Base-by-base conservation (phyloP, 1,139 yeast species). In the Debaryomyces udenii region DNA sequence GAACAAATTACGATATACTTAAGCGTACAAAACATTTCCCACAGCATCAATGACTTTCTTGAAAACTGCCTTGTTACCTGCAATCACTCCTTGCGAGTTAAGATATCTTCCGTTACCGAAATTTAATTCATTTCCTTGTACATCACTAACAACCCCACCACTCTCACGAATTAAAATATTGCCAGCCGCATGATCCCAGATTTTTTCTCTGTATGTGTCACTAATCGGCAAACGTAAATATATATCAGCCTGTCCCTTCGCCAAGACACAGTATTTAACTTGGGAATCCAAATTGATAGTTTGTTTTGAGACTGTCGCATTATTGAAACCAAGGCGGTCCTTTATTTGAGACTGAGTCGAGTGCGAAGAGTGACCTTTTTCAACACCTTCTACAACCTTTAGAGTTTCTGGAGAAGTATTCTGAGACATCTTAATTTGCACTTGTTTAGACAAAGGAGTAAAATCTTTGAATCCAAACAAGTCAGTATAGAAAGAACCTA, bases 141-240 rank as follows among this genome's bases (percentile, higher is more conserved):
- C 80, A 59, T 93, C 99, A 10, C 94, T 82, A 20, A 93, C 98
- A 40, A 70, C 63, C 6, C 99, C 99, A 35, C 98, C 98, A 52
- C 95, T 87, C 63, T 94, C 99, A 27, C 79, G 74, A 32, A 94
- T 82, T 49, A 93, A 76, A 9, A 91, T 73, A 53, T 86, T 85
- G 4, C 99, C 99, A 2, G 97, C 96, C 17, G 98, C 98, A 61
- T 93, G 99, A 63, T 93, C 99, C 99, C 99, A 93, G 46, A 93
- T 90, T 66, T 94, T 93, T 61, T 93, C 99, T 55, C 88, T 79
- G 62, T 91, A 93, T 3, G 77, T 66, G 39, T 80, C 76, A 49
- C 78, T 81, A 36, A 84, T 80, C 9, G 99, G 99, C 45, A 94
- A 70, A 52, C 99, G 82, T 49, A 93, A 73, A 55, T 94, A 93